Conservation (phyloP, 345 rosid species). For the Capsella bursapastoris region DNA sequence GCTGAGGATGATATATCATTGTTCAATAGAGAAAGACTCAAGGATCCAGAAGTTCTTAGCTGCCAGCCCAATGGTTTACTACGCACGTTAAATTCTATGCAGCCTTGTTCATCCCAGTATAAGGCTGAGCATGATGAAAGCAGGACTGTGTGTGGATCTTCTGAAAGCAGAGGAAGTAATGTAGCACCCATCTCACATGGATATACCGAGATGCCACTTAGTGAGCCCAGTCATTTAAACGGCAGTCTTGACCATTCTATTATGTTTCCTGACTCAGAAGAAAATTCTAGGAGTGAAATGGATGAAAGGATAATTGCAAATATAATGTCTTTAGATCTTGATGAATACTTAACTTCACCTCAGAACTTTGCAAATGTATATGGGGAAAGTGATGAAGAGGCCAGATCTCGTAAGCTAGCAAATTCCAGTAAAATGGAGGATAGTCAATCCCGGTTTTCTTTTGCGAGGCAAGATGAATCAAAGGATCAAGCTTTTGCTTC, state of each 20-base stretch:
- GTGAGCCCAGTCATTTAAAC: slow-evolving; percentile 49
- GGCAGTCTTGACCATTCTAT: slow-evolving; percentile 44
- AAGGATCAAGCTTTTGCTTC: slow-evolving; percentile 51
- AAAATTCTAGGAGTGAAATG: slow-evolving; percentile 46
- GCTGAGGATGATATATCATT: slow-evolving; percentile 75
- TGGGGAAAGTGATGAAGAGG: slow-evolving; percentile 58
- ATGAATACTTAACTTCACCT: slow-evolving; percentile 75
- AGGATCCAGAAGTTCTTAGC: slow-evolving; percentile 74
- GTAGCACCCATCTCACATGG: slow-evolving; percentile 50
- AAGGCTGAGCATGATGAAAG: slow-evolving; percentile 40
- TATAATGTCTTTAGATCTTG: slow-evolving; percentile 76
- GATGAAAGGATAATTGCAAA: slow-evolving; percentile 82
- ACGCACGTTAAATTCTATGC: slow-evolving; percentile 49
- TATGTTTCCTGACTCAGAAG: slow-evolving; percentile 41
- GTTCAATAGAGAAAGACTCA: slow-evolving; percentile 72
- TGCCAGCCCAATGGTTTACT: slow-evolving; percentile 50
- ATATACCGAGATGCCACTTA: slow-evolving; percentile 45
- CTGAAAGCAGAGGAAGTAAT: slow-evolving; percentile 51
- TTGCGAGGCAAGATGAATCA: slow-evolving; percentile 80
- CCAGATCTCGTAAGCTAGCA: slow-evolving; percentile 54
- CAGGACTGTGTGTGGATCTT: slow-evolving; percentile 48
- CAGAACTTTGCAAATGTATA: slow-evolving; percentile 62
- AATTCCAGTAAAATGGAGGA: slow-evolving; percentile 59
- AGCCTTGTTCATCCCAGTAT: slow-evolving; percentile 55
- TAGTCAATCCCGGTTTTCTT: slow-evolving; percentile 88